Percentiles rank a stretch among this genome's conserved stretches.
Evolutionary conservation across 345 rosid species (phyloP).

Genomic region (Gossypium arboreum): DNA sequence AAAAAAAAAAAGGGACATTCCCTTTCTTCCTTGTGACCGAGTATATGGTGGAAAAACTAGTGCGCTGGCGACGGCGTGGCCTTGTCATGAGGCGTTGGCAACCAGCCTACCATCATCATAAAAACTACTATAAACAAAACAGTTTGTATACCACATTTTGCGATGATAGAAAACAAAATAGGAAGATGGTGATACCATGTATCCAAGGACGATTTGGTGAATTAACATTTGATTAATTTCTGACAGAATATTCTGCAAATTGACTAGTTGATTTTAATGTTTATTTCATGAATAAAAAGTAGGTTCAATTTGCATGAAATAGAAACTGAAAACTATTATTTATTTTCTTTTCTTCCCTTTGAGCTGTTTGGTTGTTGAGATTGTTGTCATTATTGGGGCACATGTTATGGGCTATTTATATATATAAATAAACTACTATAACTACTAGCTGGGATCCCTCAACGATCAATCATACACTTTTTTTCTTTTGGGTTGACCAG

Average conservation of each 20-base stretch:
- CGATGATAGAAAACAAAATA: not conserved
- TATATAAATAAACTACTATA: not conserved
- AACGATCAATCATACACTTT: not conserved
- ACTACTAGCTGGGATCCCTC: conserved; percentile 12
- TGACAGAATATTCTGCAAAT: not conserved
- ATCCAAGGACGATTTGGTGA: not conserved
- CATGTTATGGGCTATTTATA: conserved; percentile 10
- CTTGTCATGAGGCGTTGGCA: conserved; percentile 5
- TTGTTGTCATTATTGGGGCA: conserved; percentile 22
- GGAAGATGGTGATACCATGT: not conserved
- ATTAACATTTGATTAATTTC: not conserved
- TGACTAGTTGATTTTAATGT: not conserved
- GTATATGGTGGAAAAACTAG: not conserved
- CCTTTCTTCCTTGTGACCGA: not conserved
- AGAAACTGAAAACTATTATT: conserved; percentile 14
- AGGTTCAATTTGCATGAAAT: not conserved
- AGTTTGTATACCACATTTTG: not conserved
- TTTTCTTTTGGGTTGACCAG: not conserved
- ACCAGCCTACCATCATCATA: conserved; percentile 5
- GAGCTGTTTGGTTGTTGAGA: conserved; percentile 28
- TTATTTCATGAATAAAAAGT: not conserved
- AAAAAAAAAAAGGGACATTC: conserved; percentile 8
- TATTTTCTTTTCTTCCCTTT: not conserved
- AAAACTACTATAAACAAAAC: not conserved
- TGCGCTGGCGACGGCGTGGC: conserved; percentile 33